Conservation (phyloP, 225 moss, liverwort and hornwort genomes). For the Physcomitrium patens region DNA sequence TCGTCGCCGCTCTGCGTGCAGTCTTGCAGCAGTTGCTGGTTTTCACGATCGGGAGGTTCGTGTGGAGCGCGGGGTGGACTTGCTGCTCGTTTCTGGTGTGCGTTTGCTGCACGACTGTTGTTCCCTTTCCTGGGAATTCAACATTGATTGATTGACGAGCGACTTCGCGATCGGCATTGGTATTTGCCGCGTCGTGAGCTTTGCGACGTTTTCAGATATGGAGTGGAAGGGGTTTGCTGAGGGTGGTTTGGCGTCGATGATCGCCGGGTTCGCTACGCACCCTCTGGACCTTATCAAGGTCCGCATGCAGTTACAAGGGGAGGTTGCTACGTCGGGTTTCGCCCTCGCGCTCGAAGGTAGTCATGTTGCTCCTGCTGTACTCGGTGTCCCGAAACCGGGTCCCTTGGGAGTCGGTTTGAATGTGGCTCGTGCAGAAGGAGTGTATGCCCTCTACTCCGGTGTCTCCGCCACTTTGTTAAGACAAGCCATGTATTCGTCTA, state of each 20-base stretch:
- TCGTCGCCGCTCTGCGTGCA: neutral
- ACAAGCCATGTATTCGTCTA: slow-evolving; percentile 13
- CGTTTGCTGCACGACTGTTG: slow-evolving; percentile 22
- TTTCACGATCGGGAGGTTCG: neutral
- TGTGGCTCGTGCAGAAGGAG: slow-evolving; percentile 27
- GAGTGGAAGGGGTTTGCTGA: slow-evolving; percentile 70
- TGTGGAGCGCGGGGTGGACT: neutral
- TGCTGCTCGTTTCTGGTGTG: slow-evolving; percentile 19
- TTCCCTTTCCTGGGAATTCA: neutral
- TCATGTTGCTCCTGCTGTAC: neutral
- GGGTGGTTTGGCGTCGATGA: slow-evolving; percentile 73
- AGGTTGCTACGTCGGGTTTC: slow-evolving; percentile 24
- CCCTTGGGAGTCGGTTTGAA: slow-evolving; percentile 32
- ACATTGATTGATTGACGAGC: slow-evolving; percentile 1
- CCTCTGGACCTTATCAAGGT: slow-evolving; percentile 76
- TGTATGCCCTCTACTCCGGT: slow-evolving; percentile 26
- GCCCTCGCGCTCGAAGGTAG: neutral
- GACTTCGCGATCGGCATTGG: neutral
- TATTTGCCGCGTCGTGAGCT: neutral
- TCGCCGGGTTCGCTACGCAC: slow-evolving; percentile 66
- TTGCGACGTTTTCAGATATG: neutral
- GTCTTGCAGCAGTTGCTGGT: slow-evolving; percentile 18
- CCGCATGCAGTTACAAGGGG: slow-evolving; percentile 78
- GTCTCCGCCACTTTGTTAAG: slow-evolving; percentile 30
- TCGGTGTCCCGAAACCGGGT: neutral